Percentiles rank a stretch among this genome's conserved stretches.
Conservation (phyloP, 2,329 filamentous ascomycete genomes). For the Helicocarpus griseus region DNA sequence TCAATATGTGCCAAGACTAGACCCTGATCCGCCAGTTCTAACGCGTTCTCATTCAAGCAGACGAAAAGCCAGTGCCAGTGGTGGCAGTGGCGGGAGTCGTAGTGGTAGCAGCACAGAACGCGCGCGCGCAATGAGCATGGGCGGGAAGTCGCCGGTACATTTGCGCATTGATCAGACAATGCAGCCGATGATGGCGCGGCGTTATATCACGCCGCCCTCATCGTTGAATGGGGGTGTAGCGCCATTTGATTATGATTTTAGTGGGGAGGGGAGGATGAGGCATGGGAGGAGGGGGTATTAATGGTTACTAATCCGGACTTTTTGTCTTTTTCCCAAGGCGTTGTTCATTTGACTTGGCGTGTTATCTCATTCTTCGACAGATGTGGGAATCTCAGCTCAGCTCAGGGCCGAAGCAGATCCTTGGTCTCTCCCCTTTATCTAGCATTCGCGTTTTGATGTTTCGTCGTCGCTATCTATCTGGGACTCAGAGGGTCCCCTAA, state of each 20-base stretch:
- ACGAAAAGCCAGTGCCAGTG: constrained; percentile 1
- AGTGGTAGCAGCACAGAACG: constrained; percentile 5
- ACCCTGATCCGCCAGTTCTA: not conserved
- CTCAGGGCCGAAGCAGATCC: too few species aligned
- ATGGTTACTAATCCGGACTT: too few species aligned
- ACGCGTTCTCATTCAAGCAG: not conserved
- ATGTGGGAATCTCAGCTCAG: not conserved
- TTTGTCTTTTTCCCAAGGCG: not conserved
- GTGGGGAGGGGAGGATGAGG: not conserved
- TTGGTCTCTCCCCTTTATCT: not conserved
- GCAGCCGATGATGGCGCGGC: not conserved
- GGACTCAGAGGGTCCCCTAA: too few species aligned
- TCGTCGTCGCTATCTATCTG: too few species aligned
- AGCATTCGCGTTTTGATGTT: too few species aligned
- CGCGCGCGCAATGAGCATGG: constrained; percentile 1
- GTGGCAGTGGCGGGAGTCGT: not conserved
- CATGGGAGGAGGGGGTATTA: not conserved
- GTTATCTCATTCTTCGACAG: not conserved
- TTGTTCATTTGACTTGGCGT: not conserved
- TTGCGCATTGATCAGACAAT: not conserved
- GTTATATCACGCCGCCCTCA: not conserved
- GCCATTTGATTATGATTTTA: not conserved
- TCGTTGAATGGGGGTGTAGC: not conserved
- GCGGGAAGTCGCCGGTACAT: not conserved
- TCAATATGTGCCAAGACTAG: not conserved